Base-by-base conservation (phyloP, 805 yeast species). In the Kockiozyma suomiensis region DNA sequence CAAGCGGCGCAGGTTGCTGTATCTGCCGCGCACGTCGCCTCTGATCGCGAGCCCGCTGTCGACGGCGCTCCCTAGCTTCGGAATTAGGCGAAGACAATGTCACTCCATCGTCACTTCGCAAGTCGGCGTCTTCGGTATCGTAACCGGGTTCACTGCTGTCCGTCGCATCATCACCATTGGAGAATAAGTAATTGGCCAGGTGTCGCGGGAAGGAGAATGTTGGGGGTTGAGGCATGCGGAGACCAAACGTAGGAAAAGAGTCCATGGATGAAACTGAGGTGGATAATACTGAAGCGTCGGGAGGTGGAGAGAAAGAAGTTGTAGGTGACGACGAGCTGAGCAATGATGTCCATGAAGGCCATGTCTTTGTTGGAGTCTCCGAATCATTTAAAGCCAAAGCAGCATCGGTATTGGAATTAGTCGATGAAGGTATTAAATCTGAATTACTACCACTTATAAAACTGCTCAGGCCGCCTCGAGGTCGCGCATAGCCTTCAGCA, bases 141-240 rank as follows among this genome's bases (percentile, higher is more conserved):
- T 28, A 40, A 13, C 42, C 55, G 5, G 21, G 45, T 7, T 30
- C 53, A 41, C 47, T 37, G 15, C 30, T 43, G 17, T 48, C 62
- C 1, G 26, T 51, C 15, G 21, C 48, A 10, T 38, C 40, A 7
- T 58, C 59, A 25, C 21, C 26, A 15, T 19, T 40, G 13, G 63
- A 42, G 41, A 61, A 61, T n/a, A 61, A 28, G 35, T 58, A 61
- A 37, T 61, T 58, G 5, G 62, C 65, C 37, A 58, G 26, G 13
- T 61, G 59, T 30, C 62, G 54, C 17, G 65, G 50, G 32, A 61
- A 61, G 13, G 59, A 57, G 30, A 59, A 56, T 2, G 26, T 28
- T 4, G 49, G 40, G 1, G 46, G 41, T n/a, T 41, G 55, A 15
- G 42, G 49, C 17, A 23, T n/a, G 19, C 47, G 48, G 25, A 32